Base-by-base conservation (phyloP, 768 basidiomycete species). In the Panellus pusillus region DNA sequence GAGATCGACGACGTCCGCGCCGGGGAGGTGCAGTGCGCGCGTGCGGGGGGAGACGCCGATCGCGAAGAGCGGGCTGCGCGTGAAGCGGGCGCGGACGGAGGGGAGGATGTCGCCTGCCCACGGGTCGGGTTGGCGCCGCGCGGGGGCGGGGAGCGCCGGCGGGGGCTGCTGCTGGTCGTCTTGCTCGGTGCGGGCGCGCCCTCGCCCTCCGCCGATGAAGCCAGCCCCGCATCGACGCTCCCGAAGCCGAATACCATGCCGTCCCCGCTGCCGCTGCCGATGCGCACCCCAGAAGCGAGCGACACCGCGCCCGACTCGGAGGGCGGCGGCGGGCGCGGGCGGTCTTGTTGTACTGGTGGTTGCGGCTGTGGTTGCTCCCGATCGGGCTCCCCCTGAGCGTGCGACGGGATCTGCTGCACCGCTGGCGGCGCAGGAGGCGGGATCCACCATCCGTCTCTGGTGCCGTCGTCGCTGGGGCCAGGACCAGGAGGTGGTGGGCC, bases 31-130 rank as follows among this genome's bases (percentile, higher is more conserved):
- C 1, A 18, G 38, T 15, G 31, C 52, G 13, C 55, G 55, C 19
- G 59, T 40, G 6, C 47, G 44, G 11, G 55, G 59, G 3, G 55
- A 57, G 15, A 61, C 59, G 11, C 59, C 59, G 37, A 61, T 61
- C 18, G 59, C 46, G 24, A 61, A 43, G n/a, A 52, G 31, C 12
- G 50, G 32, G 32, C 32, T 35, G 32, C 32, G 32, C 2, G 32
- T 11, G 32, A 7, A 14, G 14, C 32, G 14, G 32, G 14, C 9
- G 3, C 32, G 11, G 11, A 32, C 32, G 32, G 14, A 35, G 24
- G 3, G 3, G 24, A 3, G 24, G 24, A 2, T 6, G 24, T 6
- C 24, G 24, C 24, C 24, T 6, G 24, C 24, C 24, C 24, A 24
- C 2, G 24, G 24, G 24, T 24, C 36, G 0, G 48, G 29, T 14